phyloP scores from a whole-genome alignment of 2,329 filamentous ascomycete genomes.

The Lasiodiplodia hormozganensis region DNA sequence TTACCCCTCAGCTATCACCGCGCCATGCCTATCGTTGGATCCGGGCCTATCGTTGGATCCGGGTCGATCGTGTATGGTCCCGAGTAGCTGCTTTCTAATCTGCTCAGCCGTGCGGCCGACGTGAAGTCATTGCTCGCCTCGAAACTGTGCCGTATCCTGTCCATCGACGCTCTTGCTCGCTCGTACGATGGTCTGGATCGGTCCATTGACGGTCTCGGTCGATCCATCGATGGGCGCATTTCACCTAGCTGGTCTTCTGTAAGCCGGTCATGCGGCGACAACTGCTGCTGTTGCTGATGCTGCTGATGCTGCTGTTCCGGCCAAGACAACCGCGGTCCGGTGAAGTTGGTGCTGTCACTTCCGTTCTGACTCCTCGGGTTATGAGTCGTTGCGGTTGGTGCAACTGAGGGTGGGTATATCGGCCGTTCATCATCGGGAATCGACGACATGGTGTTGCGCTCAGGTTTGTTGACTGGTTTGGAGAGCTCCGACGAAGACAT shows the following conservation, averaged over 20 bases:
- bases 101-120: constrained; percentile 81
- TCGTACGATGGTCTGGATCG: constrained; percentile 82
- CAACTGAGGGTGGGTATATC: constrained; percentile 91
- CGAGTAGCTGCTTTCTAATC: constrained; percentile 72
- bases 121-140: constrained; percentile 92
- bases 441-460: constrained; percentile 63
- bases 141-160: constrained; percentile 81
- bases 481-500: constrained; percentile 65
- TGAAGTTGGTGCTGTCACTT: constrained; percentile 93
- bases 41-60: not conserved
- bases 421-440: constrained; percentile 88
- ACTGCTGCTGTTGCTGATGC: constrained; percentile 31
- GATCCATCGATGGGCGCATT: constrained; percentile 18
- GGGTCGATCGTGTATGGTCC: constrained; percentile 5
- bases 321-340: constrained; percentile 45
- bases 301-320: constrained; percentile 30
- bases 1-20: constrained; percentile 22
- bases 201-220: constrained; percentile 34
- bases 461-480: constrained; percentile 53
- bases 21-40: constrained; percentile 14
- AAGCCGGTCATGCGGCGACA: not conserved
- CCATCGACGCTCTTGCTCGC: constrained; percentile 84
- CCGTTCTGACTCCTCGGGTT: constrained; percentile 86
- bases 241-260: constrained; percentile 8
- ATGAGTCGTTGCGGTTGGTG: constrained; percentile 70